phyloP scores from a whole-genome alignment of 2,329 filamentous ascomycete species.

The Cladosporium oxysporum region DNA sequence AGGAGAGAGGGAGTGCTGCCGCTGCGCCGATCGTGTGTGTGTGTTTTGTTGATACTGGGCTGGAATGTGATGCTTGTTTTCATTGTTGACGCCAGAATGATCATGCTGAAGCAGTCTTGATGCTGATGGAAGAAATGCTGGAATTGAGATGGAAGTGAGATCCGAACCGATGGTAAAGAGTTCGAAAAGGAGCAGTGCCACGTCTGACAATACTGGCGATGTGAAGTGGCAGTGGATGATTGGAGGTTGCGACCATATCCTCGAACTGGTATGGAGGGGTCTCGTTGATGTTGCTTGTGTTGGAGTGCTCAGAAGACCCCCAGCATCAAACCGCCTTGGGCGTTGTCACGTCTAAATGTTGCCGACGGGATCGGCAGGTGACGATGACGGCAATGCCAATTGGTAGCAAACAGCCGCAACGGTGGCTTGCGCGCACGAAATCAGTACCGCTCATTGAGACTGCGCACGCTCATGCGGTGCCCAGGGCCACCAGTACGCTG shows the following conservation, averaged over 20 bases:
- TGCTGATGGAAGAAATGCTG: background rate
- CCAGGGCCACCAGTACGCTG: slow-evolving; percentile 15
- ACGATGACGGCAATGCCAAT: background rate
- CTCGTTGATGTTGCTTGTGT: background rate
- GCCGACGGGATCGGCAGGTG: too few species aligned
- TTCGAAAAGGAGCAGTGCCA: background rate
- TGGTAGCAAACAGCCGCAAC: background rate
- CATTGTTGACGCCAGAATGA: background rate
- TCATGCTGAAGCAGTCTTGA: background rate
- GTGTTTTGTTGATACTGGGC: background rate
- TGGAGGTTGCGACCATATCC: background rate
- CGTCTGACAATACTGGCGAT: too few species aligned
- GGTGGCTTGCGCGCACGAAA: background rate
- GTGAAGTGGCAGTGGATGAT: too few species aligned
- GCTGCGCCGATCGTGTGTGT: background rate
- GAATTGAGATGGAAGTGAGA: background rate
- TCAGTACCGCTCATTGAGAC: slow-evolving; percentile 1
- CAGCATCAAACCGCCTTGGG: background rate
- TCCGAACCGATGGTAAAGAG: background rate
- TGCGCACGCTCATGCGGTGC: background rate
- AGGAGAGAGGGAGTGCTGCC: background rate
- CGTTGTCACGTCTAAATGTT: too few species aligned
- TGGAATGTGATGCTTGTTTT: background rate
- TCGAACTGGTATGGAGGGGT: background rate
- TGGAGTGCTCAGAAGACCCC: background rate